Evolutionary conservation across 345 rosid species (phyloP).

Genomic region (Salix exigua): DNA sequence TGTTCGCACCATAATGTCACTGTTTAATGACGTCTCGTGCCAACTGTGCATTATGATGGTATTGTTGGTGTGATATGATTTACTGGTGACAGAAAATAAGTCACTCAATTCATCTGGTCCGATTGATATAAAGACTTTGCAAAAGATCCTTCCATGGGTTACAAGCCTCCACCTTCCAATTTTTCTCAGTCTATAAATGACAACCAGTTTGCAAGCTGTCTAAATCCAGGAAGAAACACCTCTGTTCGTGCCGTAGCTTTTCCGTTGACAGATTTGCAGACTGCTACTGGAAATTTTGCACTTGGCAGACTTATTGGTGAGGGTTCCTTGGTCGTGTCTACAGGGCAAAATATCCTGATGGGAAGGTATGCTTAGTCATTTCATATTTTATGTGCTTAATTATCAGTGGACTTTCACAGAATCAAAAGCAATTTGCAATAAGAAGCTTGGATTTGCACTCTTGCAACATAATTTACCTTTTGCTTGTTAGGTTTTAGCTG

Average conservation of each 20-base stretch:
- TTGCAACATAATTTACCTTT: not conserved
- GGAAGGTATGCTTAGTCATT: conserved; percentile 46
- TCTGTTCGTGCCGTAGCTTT: conserved; percentile 43
- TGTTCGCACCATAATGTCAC: no score
- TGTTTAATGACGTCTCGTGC: no score
- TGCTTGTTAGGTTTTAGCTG: conserved; percentile 61
- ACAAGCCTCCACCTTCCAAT: conserved; percentile 45
- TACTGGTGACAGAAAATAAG: conserved; percentile 35
- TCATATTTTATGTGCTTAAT: no score
- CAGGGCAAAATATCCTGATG: conserved; percentile 67
- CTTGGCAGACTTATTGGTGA: conserved; percentile 62
- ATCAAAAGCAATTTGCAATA: no score
- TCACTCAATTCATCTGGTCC: conserved; percentile 42
- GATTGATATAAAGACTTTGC: conserved; percentile 39
- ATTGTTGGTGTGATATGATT: not conserved
- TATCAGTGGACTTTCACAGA: no score
- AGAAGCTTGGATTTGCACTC: no score
- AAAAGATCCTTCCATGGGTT: conserved; percentile 53
- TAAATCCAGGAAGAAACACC: conserved; percentile 51
- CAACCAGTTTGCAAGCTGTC: conserved; percentile 50
- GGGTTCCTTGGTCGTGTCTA: conserved; percentile 88
- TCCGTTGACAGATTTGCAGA: conserved; percentile 58
- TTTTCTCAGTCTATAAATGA: conserved; percentile 48
- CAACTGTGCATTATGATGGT: no score
- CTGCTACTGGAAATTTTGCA: conserved; percentile 61